Conservation (phyloP, 495 filamentous ascomycete species). For the Neurospora sp. region DNA sequence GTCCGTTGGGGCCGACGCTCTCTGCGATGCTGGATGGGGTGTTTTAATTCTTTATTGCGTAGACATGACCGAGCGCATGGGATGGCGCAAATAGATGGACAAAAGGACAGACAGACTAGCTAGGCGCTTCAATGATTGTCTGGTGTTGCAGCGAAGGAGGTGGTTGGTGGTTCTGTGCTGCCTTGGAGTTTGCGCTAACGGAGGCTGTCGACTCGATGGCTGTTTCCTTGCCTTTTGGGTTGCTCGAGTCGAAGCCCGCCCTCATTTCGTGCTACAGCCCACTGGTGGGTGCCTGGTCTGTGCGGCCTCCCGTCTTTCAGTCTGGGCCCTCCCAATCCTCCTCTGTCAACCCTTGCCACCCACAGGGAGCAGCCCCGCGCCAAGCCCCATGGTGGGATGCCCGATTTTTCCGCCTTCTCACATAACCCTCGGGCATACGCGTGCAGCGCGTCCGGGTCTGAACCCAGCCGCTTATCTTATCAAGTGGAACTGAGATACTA, state of each 20-base stretch:
- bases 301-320: conserved; percentile 2
- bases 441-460: background rate
- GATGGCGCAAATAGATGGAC: conserved; percentile 1
- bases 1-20: background rate
- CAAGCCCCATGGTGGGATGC: background rate
- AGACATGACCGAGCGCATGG: conserved; percentile 16
- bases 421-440: background rate
- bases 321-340: background rate
- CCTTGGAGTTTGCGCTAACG: background rate
- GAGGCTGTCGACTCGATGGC: background rate
- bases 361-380: conserved; percentile 7
- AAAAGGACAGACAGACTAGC: background rate
- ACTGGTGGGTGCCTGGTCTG: conserved; percentile 9
- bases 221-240: conserved; percentile 3
- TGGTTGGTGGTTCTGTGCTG: background rate
- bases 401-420: conserved; percentile 1
- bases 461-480: background rate
- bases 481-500: background rate
- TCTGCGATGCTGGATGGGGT: background rate
- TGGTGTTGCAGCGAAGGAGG: background rate
- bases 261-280: conserved; percentile 12
- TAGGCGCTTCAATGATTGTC: background rate
- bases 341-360: conserved; percentile 4
- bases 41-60: background rate
- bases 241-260: conserved; percentile 11